Conservation (phyloP, 139 green algal species). For the Haematococcus sp. region DNA sequence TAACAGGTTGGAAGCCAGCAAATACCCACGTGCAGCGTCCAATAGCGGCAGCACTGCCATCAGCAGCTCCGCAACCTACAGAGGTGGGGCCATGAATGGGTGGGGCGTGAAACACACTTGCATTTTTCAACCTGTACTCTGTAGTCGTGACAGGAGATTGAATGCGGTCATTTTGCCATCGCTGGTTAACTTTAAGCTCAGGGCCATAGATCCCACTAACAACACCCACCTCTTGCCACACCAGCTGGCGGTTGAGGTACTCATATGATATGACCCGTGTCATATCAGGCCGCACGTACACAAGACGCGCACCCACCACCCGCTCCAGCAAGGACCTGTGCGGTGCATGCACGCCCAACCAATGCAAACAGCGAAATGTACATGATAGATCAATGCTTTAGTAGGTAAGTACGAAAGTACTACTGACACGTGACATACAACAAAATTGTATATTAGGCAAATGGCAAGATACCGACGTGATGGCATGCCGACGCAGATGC, state of each 20-base stretch:
- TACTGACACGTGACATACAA: too few species aligned
- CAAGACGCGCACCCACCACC: conserved; percentile 62
- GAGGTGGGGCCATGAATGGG: too few species aligned
- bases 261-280: conserved; percentile 82
- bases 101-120: too few species aligned
- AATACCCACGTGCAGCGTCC: conserved; percentile 12
- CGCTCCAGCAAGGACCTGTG: conserved; percentile 78
- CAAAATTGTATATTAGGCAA: too few species aligned
- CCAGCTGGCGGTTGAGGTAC: conserved; percentile 92
- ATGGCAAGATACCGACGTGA: too few species aligned
- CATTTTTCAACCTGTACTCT: too few species aligned
- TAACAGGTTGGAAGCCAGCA: background rate
- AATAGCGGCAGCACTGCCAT: conserved; percentile 82
- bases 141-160: too few species aligned
- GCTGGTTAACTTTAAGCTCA: too few species aligned
- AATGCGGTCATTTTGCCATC: too few species aligned
- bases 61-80: conserved; percentile 64
- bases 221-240: conserved; percentile 89
- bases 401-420: background rate
- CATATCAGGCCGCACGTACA: conserved; percentile 75
- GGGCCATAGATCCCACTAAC: too few species aligned
- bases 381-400: background rate
- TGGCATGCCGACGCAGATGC: too few species aligned
- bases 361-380: background rate
- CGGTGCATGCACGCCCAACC: background rate